Base-by-base conservation (phyloP, 1,139 yeast species). In the Debaryomyces udenii region DNA sequence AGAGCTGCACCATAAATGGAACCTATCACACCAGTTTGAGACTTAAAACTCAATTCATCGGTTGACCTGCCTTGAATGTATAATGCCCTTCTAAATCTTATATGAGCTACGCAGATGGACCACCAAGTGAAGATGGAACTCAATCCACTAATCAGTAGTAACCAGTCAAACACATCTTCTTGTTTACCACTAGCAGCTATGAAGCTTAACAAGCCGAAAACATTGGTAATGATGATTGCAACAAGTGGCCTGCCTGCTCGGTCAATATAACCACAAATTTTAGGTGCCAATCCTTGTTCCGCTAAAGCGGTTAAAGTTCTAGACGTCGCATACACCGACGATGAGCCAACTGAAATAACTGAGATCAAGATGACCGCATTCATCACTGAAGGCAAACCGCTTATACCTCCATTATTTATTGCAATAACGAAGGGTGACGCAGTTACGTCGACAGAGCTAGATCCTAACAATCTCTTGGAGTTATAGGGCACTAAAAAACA, bases 341-440 rank as follows among this genome's bases (percentile, higher is more conserved):
- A 66, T 42, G 70, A 68, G 10, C 75, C 77, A 26, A 71, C 74
- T 5, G 76, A 67, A 37, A 71, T 61, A 28, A 71, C 68, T 1
- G 76, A 62, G 11, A 71, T 62, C 39, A 72, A 55, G 37, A 72
- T 68, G 10, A 71, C 68, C 6, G 70, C 76, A 47, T 72, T 72
- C 59, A 71, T 67, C n/a, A 71, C 65, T 28, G 73, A 64, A 7
- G 77, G 76, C 39, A 76, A 62, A 3, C 66, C 75, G 22, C 59
- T 57, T 37, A 74, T 69, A 9, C 84, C 83, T 4, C 82, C 83
- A 39, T 69, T 65, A 33, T 71, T 70, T 41, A 80, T 68, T 6
- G 83, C 82, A 47, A 74, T 66, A 4, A 76, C 76, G 56, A 76
- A 72, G 14, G 81, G 81, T n/a, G 80, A 69, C 6, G 69, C 68